Base-by-base conservation (phyloP, 768 basidiomycete genomes). In the Lactarius sanguifluus region DNA sequence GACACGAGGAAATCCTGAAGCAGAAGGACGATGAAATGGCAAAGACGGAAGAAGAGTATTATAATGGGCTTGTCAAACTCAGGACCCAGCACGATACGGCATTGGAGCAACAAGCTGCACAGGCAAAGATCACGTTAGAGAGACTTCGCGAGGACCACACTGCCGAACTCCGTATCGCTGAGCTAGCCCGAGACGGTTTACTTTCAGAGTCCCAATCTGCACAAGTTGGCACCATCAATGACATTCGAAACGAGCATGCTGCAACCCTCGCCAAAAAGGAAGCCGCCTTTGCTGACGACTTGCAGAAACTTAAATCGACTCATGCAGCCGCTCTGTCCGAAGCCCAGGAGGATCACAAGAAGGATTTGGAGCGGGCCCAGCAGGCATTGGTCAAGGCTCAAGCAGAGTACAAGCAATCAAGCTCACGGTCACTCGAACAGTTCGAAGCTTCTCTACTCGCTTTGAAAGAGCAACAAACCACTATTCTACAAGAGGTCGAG, bases 21-120 rank as follows among this genome's bases (percentile, higher is more conserved):
- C 80, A 81, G 74, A 86, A 85, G 74, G 87, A 88, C 52, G 86
- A 85, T 13, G 81, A 85, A 67, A 76, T 84, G 32, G 81, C 86
- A 67, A 83, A 81, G 60, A 91, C 89, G 7, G 89, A 91, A 72
- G 91, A 89, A 71, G 88, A 92, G 73, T 92, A 92, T 72, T 91
- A 92, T 74, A 87, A 92, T 65, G 86, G 86, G 25, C 79, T 94
- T 50, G 90, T 86, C 16, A 90, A 90, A 71, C 83, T 94, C 57
- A 89, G 91, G 52, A 79, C 74, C 16, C 88, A 91, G 72, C 91
- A 94, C 70, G 81, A 84, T 3, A 84, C 86, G 67, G 81, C 84
- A 30, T 78, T 94, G 65, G 84, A 84, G 68, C 84, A 81, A 70
- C 83, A 88, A 64, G 79, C 84, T 1, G 80, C 81, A 5, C 88